A percentile compares a stretch with the other conserved stretches of the same genome.
Evolutionary conservation across 164 flowering plant genomes (phyloP).

Genomic region (Akebia trifoliata): DNA sequence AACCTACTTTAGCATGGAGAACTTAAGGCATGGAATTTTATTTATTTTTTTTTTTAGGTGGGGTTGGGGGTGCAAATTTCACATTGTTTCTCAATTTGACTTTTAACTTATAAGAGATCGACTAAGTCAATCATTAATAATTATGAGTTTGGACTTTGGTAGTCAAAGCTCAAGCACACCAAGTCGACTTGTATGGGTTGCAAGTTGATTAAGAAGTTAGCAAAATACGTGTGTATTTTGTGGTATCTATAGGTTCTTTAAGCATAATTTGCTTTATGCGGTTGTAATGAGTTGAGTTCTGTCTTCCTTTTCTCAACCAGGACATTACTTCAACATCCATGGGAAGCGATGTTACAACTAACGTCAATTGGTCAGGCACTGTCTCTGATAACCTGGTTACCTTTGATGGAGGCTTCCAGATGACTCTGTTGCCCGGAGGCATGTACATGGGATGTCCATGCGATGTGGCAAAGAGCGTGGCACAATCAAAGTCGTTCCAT

Average conservation of each 20-base stretch:
- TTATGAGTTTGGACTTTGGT: not conserved
- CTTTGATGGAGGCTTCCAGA: constrained; percentile 71
- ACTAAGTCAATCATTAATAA: not conserved
- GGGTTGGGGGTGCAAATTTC: too few species aligned
- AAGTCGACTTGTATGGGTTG: too few species aligned
- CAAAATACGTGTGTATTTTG: too few species aligned
- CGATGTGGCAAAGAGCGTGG: constrained; percentile 60
- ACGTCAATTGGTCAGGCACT: constrained; percentile 71
- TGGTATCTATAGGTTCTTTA: not conserved
- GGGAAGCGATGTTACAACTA: constrained; percentile 41
- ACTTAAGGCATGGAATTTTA: too few species aligned
- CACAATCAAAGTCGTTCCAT: constrained; percentile 69
- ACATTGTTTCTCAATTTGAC: too few species aligned
- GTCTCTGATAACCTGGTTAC: constrained; percentile 46
- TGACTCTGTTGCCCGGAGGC: constrained; percentile 80
- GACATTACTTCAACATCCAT: constrained; percentile 50
- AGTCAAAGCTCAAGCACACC: not conserved
- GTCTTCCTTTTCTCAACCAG: constrained; percentile 28
- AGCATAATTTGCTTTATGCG: not conserved
- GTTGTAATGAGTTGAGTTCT: constrained; percentile 7
- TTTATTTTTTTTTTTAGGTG: too few species aligned
- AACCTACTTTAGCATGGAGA: not conserved
- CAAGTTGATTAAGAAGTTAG: too few species aligned
- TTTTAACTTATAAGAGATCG: too few species aligned
- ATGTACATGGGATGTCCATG: constrained; percentile 88